phyloP scores from a whole-genome alignment of 805 yeast species.

The Ogataea corticis region DNA sequence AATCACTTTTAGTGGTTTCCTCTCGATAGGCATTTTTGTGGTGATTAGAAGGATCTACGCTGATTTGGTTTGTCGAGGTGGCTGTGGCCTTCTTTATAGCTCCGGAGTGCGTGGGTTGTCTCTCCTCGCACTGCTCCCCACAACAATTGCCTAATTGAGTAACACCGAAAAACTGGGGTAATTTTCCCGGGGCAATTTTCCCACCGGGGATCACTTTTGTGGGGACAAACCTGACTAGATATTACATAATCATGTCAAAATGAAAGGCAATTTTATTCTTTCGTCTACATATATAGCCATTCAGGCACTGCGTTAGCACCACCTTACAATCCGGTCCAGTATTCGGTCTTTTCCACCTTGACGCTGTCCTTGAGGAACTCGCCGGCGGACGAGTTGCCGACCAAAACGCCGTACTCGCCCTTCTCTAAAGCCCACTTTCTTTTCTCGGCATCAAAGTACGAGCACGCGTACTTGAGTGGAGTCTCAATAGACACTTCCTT shows the following conservation, averaged over 20 bases:
- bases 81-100: background rate
- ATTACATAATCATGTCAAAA: too few species aligned
- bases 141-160: background rate
- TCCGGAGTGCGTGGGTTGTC: background rate
- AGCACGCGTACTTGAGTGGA: constrained; percentile 50
- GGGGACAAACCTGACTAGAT: too few species aligned
- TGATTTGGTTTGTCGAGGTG: too few species aligned
- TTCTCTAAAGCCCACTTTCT: constrained; percentile 52
- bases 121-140: background rate
- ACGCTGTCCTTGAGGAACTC: constrained; percentile 4
- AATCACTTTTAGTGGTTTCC: constrained; percentile 18
- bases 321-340: constrained; percentile 1
- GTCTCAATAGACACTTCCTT: constrained; percentile 39
- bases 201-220: background rate
- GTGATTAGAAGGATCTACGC: too few species aligned
- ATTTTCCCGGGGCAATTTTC: background rate
- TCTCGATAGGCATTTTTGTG: constrained; percentile 6
- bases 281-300: background rate
- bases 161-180: constrained; percentile 1
- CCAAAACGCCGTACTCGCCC: constrained; percentile 50
- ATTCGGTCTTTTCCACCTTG: background rate
- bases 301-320: too few species aligned
- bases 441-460: constrained; percentile 52
- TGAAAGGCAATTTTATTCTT: background rate
- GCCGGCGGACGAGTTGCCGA: constrained; percentile 39